Evolutionary conservation across 75 land plant species (phyloP).

Genomic region (Chamaecyparis obtusa): DNA sequence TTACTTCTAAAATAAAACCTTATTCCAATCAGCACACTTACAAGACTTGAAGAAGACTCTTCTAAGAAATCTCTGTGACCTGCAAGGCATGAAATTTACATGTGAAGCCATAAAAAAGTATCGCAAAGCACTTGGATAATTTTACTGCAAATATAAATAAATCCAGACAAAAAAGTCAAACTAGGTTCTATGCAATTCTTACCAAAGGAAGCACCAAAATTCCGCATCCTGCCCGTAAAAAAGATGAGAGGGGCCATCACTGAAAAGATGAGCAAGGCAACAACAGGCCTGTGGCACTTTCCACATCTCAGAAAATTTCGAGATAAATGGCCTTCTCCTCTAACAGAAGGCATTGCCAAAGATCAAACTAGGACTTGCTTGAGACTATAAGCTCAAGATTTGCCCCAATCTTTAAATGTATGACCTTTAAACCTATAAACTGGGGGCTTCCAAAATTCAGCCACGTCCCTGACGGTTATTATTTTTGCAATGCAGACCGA

Average conservation of each 20-base stretch:
- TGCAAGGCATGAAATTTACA: slow-evolving; percentile 10
- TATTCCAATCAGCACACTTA: slow-evolving; percentile 19
- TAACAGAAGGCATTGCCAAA: slow-evolving; percentile 12
- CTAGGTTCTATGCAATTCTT: not conserved
- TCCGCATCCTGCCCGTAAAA: slow-evolving; percentile 2
- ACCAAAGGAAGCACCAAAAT: slow-evolving; percentile 4
- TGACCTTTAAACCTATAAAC: not conserved
- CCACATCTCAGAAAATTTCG: not conserved
- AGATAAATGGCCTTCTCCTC: slow-evolving; percentile 3
- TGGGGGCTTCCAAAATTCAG: not conserved
- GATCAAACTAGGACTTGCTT: not conserved
- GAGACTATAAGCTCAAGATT: not conserved
- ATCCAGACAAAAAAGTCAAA: not conserved
- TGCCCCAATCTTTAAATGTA: not conserved
- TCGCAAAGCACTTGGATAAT: not conserved
- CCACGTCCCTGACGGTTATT: too few relatives aligned
- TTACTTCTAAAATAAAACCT: not conserved
- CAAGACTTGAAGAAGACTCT: slow-evolving; percentile 34
- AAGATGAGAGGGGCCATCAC: slow-evolving; percentile 1
- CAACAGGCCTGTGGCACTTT: slow-evolving; percentile 1
- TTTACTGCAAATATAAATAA: not conserved
- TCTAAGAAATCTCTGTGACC: slow-evolving; percentile 31
- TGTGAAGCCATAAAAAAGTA: not conserved
- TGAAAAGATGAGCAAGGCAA: not conserved
- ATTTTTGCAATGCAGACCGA: not conserved